Base-by-base conservation (phyloP, 2,329 filamentous ascomycete species). In the Cercospora zeina region DNA sequence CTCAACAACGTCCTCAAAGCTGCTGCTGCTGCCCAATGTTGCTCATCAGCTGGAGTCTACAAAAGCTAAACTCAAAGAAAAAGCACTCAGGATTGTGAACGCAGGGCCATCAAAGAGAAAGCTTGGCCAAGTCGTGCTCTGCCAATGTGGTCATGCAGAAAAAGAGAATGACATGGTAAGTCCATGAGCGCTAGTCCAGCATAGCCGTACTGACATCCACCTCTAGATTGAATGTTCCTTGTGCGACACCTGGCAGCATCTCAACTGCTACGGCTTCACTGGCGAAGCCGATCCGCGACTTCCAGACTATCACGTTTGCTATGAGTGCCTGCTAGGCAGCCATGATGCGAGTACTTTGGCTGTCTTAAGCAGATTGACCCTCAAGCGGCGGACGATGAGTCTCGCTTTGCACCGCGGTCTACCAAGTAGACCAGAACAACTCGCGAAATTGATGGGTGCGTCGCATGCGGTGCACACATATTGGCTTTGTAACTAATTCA, bases 191-290 rank as follows among this genome's bases (percentile, higher is more conserved):
- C 31, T 33, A 7, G 24, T 51, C 10, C 24, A 51, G n/a, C 53
- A 54, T 14, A 19, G 21, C 34, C 11, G 11, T 19, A 61, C 11
- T 56, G 30, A 54, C 30, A 5, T n/a, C 62, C 53, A 62, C 19
- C 59, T 62, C 27, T 42, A 81, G 79, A 68, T 80, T n/a, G 58
- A 75, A 59, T 82, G 80, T 64, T 61, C 67, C 11, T 80, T 76
- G 62, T 82, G 80, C 65, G 66, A 73, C 37, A 77, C 72, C 9
- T 77, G 75, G 68, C 80, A 82, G 64, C 80, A 82, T 70, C 58
- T 76, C 27, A 67, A 74, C 39, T 82, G 80, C 68, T 81, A 81
- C 62, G 80, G 80, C 4, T 81, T 77, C 64, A 67, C 68, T 8
- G 70, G 65, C 19, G 31, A 59, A 1, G 63, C 72, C n/a, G 79